Evolutionary conservation across 2,329 filamentous ascomycete genomes (phyloP).

Genomic region (Clonostachys byssicola): DNA sequence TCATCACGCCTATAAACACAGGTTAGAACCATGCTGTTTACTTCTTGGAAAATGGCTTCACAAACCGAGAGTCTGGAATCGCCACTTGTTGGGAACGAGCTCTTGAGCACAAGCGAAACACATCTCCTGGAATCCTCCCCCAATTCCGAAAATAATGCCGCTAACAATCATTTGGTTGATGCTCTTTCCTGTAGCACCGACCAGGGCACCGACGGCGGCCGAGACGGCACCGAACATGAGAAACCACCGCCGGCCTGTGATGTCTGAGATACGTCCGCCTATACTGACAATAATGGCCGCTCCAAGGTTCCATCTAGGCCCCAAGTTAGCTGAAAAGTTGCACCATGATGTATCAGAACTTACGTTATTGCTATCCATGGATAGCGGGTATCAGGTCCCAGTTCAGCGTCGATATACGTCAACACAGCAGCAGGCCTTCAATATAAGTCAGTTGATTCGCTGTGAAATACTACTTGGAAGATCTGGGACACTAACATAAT

Average conservation of each 20-base stretch:
- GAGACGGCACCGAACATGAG: constrained; percentile 23
- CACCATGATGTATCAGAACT: neutral
- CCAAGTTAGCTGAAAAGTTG: constrained; percentile 1
- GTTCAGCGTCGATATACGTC: constrained; percentile 23
- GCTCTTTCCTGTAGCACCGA: constrained; percentile 28
- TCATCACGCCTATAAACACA: constrained; percentile 25
- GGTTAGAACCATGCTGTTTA: constrained; percentile 12
- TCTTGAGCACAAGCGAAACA: constrained; percentile 26
- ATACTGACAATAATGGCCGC: constrained; percentile 25
- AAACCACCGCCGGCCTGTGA: constrained; percentile 31
- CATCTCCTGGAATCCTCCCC: constrained; percentile 30
- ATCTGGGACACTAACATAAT: constrained; percentile 8
- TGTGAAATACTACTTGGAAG: neutral
- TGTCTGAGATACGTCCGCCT: constrained; percentile 27
- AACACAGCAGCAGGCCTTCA: constrained; percentile 19
- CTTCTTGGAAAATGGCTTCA: constrained; percentile 2
- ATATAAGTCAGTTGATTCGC: neutral
- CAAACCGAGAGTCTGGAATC: constrained; percentile 19
- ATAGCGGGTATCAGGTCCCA: constrained; percentile 21
- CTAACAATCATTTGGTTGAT: constrained; percentile 33
- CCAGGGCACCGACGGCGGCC: constrained; percentile 25
- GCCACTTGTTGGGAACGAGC: constrained; percentile 27
- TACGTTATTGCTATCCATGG: constrained; percentile 23
- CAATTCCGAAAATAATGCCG: constrained; percentile 29
- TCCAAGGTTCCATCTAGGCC: constrained; percentile 22